Evolutionary conservation across 1,139 yeast genomes (phyloP).

Genomic region (Diutina mesorugosa): DNA sequence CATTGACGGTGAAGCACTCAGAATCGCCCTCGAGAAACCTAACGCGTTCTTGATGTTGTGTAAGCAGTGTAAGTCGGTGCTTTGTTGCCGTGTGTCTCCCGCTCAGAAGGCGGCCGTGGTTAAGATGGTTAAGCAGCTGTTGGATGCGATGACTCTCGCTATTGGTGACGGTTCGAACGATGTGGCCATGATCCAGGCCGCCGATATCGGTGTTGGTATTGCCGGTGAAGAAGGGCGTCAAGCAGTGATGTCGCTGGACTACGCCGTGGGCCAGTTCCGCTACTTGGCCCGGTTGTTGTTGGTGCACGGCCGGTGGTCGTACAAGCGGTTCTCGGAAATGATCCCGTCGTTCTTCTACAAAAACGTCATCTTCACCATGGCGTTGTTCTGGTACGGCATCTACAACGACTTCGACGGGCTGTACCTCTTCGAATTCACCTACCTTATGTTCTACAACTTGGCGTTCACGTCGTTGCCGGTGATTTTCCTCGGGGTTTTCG

Average conservation of each 20-base stretch:
- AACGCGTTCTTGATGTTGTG: conserved; percentile 67
- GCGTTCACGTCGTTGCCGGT: conserved; percentile 94
- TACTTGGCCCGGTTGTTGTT: conserved; percentile 64
- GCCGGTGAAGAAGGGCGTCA: conserved; percentile 98
- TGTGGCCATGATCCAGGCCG: conserved; percentile 97
- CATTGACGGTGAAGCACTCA: conserved; percentile 76
- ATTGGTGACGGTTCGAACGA: conserved; percentile 98
- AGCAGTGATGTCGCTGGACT: conserved; percentile 96
- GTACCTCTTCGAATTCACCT: conserved; percentile 84
- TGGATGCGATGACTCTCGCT: conserved; percentile 81
- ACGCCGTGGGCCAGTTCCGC: conserved; percentile 91
- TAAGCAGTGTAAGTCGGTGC: conserved; percentile 85
- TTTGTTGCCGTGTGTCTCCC: conserved; percentile 95
- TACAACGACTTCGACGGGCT: conserved; percentile 82
- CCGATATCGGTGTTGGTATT: conserved; percentile 96
- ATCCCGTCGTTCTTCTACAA: conserved; percentile 88
- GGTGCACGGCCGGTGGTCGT: conserved; percentile 96
- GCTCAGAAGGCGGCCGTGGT: conserved; percentile 96
- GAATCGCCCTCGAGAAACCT: conserved; percentile 16
- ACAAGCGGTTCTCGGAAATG: conserved; percentile 85
- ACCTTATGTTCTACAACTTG: conserved; percentile 81
- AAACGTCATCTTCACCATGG: conserved; percentile 77
- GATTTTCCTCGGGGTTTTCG: conserved; percentile 79
- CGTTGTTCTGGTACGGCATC: conserved; percentile 89
- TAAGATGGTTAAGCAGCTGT: conserved; percentile 60